Evolutionary conservation across 805 yeast species (phyloP).

Genomic region (Wickerhamiella lipophila): DNA sequence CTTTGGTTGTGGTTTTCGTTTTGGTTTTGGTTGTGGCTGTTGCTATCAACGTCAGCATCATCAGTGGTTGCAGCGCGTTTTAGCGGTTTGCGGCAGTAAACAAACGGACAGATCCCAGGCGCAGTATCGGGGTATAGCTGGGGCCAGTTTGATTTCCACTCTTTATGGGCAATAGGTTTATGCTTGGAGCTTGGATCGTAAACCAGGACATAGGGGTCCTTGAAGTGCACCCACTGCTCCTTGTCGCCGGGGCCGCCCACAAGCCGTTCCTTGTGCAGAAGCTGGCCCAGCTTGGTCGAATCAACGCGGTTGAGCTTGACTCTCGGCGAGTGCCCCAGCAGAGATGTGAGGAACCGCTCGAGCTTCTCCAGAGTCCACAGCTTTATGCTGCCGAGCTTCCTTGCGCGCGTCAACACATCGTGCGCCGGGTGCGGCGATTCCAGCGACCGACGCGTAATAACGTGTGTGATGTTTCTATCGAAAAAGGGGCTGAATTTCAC

Average conservation of each 20-base stretch:
- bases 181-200: slow-evolving; percentile 68
- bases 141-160: slow-evolving; percentile 64
- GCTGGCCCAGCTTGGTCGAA: slow-evolving; percentile 34
- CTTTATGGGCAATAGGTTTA: slow-evolving; percentile 71
- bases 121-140: slow-evolving; percentile 41
- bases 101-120: slow-evolving; percentile 73
- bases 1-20: no score
- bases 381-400: slow-evolving; percentile 43
- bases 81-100: slow-evolving; percentile 26
- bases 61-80: slow-evolving; percentile 3
- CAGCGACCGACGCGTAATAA: slow-evolving; percentile 52
- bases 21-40: neutral
- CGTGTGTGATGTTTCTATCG: slow-evolving; percentile 53
- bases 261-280: slow-evolving; percentile 71
- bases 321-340: slow-evolving; percentile 15
- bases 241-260: slow-evolving; percentile 71
- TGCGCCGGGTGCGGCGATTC: slow-evolving; percentile 33
- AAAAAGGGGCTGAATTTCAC: slow-evolving; percentile 45
- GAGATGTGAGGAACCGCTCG: slow-evolving; percentile 48
- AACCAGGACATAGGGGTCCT: slow-evolving; percentile 58
- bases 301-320: slow-evolving; percentile 9
- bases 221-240: slow-evolving; percentile 74
- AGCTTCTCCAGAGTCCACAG: slow-evolving; percentile 86
- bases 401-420: slow-evolving; percentile 59
- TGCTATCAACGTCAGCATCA: slow-evolving; percentile 1